Percentiles rank a stretch among this genome's conserved stretches.
phyloP scores from a whole-genome alignment of 2,329 filamentous ascomycete genomes.

The Pseudopyrenochaeta lycopersici region DNA sequence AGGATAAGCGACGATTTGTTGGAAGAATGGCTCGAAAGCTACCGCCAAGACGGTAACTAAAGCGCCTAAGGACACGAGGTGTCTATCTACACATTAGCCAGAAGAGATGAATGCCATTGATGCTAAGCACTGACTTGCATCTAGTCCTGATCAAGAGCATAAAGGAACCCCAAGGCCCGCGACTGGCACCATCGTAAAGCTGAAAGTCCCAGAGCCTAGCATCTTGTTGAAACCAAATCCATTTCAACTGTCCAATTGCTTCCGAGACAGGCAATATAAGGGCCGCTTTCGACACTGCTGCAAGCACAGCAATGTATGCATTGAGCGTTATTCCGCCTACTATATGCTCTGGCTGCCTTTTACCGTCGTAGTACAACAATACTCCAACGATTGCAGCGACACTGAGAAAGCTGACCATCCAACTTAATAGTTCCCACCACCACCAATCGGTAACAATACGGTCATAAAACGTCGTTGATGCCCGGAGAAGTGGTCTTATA shows the following conservation, averaged over 20 bases:
- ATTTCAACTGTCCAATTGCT: constrained; percentile 33
- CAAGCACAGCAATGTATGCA: constrained; percentile 10
- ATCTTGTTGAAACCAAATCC: constrained; percentile 27
- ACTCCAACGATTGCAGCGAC: constrained; percentile 26
- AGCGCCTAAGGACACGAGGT: constrained; percentile 12
- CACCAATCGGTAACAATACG: no score
- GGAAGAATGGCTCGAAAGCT: constrained; percentile 29
- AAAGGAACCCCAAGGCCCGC: constrained; percentile 29
- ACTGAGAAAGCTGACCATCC: no score
- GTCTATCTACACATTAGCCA: no score
- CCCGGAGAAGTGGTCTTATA: no score
- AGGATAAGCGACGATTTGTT: constrained; percentile 23
- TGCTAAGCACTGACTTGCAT: constrained; percentile 19
- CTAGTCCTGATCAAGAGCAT: constrained; percentile 20
- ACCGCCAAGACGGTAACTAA: constrained; percentile 19
- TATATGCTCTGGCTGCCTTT: constrained; percentile 19
- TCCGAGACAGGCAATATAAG: constrained; percentile 28
- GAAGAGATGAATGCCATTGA: not conserved
- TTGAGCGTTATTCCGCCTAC: constrained; percentile 26
- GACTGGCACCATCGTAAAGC: constrained; percentile 23
- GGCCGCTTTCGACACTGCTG: constrained; percentile 27
- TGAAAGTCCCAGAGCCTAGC: constrained; percentile 21
- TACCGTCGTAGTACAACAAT: constrained; percentile 19
- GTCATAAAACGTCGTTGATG: no score
- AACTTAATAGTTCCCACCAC: no score